Evolutionary conservation across 2,329 filamentous ascomycete species (phyloP).

Genomic region (Epichloe sibirici): DNA sequence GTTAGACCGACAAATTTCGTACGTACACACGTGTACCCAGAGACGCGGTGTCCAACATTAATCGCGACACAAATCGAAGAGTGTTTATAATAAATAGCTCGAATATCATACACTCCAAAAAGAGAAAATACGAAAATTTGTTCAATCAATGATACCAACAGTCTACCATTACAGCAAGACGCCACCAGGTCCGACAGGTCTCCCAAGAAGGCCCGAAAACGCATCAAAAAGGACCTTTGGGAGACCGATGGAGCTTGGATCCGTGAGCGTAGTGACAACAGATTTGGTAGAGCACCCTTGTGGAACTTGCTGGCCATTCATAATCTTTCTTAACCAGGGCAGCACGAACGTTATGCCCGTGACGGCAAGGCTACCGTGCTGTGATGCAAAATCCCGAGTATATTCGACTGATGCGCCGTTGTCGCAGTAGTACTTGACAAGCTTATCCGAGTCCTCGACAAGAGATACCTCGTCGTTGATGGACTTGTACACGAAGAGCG

Average conservation of each 20-base stretch:
- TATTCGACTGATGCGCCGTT: slow-evolving; percentile 2
- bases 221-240: background rate
- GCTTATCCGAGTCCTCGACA: background rate
- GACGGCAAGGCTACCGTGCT: background rate
- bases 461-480: slow-evolving; percentile 1
- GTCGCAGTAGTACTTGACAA: slow-evolving; percentile 1
- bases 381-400: background rate
- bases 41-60: background rate
- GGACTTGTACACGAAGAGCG: background rate
- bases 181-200: background rate
- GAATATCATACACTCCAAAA: no score
- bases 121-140: no score
- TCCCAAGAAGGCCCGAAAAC: background rate
- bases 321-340: background rate
- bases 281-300: background rate
- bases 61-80: no score
- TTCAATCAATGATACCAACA: no score
- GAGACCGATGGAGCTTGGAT: background rate
- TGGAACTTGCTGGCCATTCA: background rate
- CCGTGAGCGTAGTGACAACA: background rate
- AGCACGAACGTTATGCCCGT: background rate
- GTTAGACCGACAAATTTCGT: background rate
- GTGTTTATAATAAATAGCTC: no score
- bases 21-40: background rate
- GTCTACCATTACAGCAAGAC: background rate